Evolutionary conservation across 2,329 filamentous ascomycete genomes (phyloP).

Genomic region (Penicillium brevicompactum): DNA sequence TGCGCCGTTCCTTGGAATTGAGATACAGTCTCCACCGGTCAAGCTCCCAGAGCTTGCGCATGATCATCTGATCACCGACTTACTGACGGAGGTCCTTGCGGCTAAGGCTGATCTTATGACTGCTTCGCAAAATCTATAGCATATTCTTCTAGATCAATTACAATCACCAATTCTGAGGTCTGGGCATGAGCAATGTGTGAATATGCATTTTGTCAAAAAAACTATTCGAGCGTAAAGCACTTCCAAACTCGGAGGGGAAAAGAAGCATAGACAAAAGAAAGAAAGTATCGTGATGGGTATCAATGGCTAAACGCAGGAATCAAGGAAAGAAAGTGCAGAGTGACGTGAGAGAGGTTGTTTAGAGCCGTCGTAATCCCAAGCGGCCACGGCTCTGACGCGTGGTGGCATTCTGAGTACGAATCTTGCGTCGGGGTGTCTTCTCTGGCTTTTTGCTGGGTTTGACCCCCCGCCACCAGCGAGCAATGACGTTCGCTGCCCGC

Average conservation of each 20-base stretch:
- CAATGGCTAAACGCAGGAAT: background rate
- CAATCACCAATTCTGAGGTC: background rate
- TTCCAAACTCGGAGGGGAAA: background rate
- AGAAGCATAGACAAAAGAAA: background rate
- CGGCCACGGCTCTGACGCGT: background rate
- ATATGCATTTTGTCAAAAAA: background rate
- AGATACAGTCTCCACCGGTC: background rate
- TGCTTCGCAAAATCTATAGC: background rate
- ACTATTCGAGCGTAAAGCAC: background rate
- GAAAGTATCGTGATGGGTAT: background rate
- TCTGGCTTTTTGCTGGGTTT: slow-evolving; percentile 19
- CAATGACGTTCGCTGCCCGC: slow-evolving; percentile 41
- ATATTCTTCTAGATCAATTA: background rate
- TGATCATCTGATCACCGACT: background rate
- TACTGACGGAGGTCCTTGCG: background rate
- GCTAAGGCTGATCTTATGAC: background rate
- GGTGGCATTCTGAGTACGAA: background rate
- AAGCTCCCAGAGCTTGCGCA: background rate
- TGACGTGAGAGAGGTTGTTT: background rate
- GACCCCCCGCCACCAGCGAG: slow-evolving; percentile 36
- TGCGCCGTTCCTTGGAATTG: background rate
- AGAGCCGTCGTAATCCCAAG: slow-evolving; percentile 6
- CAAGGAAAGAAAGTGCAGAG: background rate
- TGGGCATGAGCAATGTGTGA: background rate
- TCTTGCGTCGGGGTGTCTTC: background rate